Percentiles rank a stretch among this genome's conserved stretches.
These are phyloP conservation scores for Fusarium sp. DNA, from an alignment of 2,329 filamentous ascomycete species.

Conservation along the genomic window DNA sequence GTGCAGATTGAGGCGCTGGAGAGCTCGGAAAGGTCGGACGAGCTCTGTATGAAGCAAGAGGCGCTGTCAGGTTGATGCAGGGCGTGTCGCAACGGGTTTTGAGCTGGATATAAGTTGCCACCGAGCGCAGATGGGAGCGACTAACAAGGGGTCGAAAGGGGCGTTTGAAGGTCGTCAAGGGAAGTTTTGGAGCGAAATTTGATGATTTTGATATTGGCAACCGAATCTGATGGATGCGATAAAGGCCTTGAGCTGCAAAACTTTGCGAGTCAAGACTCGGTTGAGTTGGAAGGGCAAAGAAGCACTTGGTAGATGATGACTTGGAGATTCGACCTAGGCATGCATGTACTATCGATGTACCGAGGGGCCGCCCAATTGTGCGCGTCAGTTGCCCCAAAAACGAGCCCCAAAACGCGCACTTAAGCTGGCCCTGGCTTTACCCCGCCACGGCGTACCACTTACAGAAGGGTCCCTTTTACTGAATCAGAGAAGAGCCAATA, in stretches of 20 bases:
- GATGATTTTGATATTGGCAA: neutral
- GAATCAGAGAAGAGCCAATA: constrained; percentile 41
- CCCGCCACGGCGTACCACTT: constrained; percentile 28
- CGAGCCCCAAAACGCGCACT: constrained; percentile 25
- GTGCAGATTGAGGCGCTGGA: constrained; percentile 60
- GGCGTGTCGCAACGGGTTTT: constrained; percentile 24
- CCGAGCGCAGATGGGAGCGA: constrained; percentile 24
- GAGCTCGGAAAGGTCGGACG: constrained; percentile 24
- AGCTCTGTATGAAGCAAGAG: constrained; percentile 3
- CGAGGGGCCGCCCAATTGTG: constrained; percentile 40
- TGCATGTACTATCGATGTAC: neutral
- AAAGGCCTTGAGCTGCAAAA: neutral
- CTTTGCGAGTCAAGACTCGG: constrained; percentile 18
- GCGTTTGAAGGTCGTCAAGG: constrained; percentile 4
- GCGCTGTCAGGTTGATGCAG: constrained; percentile 12
- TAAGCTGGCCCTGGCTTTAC: neutral
- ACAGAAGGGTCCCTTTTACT: constrained; percentile 8
- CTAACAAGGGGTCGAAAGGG: constrained; percentile 19
- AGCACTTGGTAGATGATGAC: constrained; percentile 23
- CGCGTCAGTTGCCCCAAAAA: constrained; percentile 42
- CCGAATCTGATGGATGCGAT: neutral
- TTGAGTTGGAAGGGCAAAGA: constrained; percentile 12
- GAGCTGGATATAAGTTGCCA: constrained; percentile 39
- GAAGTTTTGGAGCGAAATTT: neutral
- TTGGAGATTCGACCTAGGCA: constrained; percentile 18